Percentiles rank a stretch among this genome's conserved stretches.
These are phyloP conservation scores for Bifiguratus adelaidae DNA, from an alignment of 192 early-diverging fungal species.

Conservation along the genomic window DNA sequence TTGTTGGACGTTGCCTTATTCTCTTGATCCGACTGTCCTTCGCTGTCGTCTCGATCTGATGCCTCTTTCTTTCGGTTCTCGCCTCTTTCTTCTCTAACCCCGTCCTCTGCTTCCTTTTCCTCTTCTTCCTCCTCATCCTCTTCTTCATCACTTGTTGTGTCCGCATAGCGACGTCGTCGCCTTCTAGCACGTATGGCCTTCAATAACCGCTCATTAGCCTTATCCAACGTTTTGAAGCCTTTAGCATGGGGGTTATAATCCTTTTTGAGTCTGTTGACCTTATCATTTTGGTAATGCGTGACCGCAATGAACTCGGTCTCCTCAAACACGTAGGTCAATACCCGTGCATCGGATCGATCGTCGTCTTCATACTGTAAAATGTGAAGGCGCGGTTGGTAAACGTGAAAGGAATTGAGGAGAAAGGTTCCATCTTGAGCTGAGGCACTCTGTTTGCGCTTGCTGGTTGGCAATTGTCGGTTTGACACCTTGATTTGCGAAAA, in stretches of 20 bases:
- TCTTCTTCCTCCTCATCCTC: conserved; percentile 1
- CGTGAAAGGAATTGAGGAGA: conserved; percentile 30
- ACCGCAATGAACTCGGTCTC: conserved; percentile 44
- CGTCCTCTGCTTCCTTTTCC: conserved; percentile 1
- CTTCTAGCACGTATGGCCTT: too few species aligned
- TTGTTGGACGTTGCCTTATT: too few species aligned
- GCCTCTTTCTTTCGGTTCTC: not conserved
- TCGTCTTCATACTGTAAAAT: conserved; percentile 19
- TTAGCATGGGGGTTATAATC: conserved; percentile 48
- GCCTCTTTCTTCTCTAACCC: conserved; percentile 1
- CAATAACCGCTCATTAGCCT: too few species aligned
- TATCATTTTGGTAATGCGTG: conserved; percentile 48
- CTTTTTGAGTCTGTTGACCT: conserved; percentile 45
- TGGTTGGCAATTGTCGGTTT: conserved; percentile 10
- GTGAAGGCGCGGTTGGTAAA: conserved; percentile 38
- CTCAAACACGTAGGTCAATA: conserved; percentile 20
- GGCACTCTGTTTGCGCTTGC: not conserved
- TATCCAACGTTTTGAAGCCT: conserved; percentile 25
- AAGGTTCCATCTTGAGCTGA: conserved; percentile 23
- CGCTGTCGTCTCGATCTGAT: not conserved
- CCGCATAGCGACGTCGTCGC: too few species aligned
- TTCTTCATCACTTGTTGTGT: too few species aligned
- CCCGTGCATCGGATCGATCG: not conserved
- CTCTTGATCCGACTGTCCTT: conserved; percentile 1
- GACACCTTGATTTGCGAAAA: conserved; percentile 42